These are phyloP conservation scores for Orychophragmus violaceus DNA, from an alignment of 345 rosid genomes.

Conservation along the genomic window DNA sequence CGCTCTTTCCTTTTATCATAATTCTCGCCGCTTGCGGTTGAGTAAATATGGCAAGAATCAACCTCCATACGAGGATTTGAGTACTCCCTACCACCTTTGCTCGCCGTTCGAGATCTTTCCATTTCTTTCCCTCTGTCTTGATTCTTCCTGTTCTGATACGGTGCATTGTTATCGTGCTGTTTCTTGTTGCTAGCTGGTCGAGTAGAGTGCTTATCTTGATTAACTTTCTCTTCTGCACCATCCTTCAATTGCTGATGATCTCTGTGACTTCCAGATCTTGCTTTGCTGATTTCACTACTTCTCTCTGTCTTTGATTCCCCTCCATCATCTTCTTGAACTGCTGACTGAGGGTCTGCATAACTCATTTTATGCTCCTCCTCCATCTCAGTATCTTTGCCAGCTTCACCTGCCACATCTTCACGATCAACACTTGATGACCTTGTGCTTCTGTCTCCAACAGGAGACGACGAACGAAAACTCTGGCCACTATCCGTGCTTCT, in stretches of 20 bases:
- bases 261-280: constrained; percentile 75
- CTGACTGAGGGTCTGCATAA: constrained; percentile 39
- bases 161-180: constrained; percentile 51
- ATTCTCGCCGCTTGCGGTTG: constrained; percentile 48
- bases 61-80: constrained; percentile 51
- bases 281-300: constrained; percentile 89
- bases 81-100: constrained; percentile 54
- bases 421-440: constrained; percentile 51
- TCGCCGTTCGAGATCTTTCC: constrained; percentile 44
- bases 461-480: constrained; percentile 39
- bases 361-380: constrained; percentile 40
- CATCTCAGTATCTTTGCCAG: constrained; percentile 48
- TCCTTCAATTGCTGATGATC: constrained; percentile 65
- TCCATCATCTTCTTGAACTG: constrained; percentile 56
- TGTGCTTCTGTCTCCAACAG: constrained; percentile 35
- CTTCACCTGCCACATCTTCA: constrained; percentile 43
- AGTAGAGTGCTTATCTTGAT: constrained; percentile 49
- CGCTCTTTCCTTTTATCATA: constrained; percentile 67
- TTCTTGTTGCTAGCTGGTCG: constrained; percentile 40
- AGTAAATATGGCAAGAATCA: constrained; percentile 41
- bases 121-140: constrained; percentile 51
- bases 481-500: constrained; percentile 55
- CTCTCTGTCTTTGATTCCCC: constrained; percentile 78
- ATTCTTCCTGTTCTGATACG: constrained; percentile 50
- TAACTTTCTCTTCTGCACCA: constrained; percentile 74